These are phyloP conservation scores for Cymodocea nodosa DNA, from an alignment of 116 monocot species.

Conservation along the genomic window DNA sequence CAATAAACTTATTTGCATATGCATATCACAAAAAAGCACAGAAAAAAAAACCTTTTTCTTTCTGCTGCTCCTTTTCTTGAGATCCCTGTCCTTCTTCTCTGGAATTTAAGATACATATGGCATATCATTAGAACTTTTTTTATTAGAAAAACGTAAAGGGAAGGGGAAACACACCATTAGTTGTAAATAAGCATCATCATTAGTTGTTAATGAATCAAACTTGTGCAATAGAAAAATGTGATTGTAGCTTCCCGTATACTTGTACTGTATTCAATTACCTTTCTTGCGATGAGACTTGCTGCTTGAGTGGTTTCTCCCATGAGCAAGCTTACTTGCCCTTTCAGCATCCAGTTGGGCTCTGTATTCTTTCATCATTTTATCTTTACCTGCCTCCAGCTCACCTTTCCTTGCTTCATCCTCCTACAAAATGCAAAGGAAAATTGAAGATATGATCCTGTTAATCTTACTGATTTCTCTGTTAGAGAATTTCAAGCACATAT, in stretches of 20 bases:
- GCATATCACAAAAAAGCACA: constrained; percentile 1
- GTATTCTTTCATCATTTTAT: constrained; percentile 98
- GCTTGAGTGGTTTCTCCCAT: constrained; percentile 71
- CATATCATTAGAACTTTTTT: background rate
- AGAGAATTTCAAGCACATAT: background rate
- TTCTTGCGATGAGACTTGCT: constrained; percentile 58
- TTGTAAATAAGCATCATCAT: too few species aligned
- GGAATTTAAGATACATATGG: constrained; percentile 7
- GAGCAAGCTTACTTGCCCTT: constrained; percentile 76
- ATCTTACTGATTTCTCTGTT: background rate
- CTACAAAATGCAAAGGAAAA: constrained; percentile 18
- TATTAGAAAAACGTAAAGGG: background rate
- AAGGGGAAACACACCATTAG: constrained; percentile 7
- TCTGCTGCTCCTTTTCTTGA: constrained; percentile 55
- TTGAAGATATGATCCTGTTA: background rate
- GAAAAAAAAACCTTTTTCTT: constrained; percentile 23
- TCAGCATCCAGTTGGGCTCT: constrained; percentile 97
- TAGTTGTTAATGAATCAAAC: too few species aligned
- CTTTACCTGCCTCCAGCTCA: constrained; percentile 94
- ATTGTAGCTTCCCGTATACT: background rate
- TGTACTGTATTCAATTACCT: constrained; percentile 32
- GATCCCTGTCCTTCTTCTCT: constrained; percentile 78
- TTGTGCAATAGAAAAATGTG: background rate
- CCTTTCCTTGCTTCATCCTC: constrained; percentile 84
- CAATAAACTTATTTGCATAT: background rate